phyloP scores from a whole-genome alignment of 208 protist species.

The Angomonas ambiguus region DNA sequence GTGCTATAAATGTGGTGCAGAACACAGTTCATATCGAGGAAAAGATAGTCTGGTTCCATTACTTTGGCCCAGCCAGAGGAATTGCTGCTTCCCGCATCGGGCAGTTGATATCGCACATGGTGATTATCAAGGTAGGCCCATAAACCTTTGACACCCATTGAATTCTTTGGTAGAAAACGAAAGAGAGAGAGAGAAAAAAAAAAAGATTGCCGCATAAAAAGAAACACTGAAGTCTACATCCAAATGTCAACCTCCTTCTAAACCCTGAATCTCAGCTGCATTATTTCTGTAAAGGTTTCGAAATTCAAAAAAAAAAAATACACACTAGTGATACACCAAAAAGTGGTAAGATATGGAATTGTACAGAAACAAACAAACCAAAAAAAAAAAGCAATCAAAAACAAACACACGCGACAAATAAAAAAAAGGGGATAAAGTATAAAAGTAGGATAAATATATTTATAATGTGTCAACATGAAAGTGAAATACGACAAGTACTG shows the following conservation, averaged over 20 bases:
- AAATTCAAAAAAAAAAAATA: slow-evolving; percentile 10
- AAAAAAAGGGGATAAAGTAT: not conserved
- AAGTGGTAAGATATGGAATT: not conserved
- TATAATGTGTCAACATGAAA: not conserved
- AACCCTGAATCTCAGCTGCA: no score
- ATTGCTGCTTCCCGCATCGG: not conserved
- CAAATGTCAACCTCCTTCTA: no score
- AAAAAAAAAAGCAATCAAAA: slow-evolving; percentile 11
- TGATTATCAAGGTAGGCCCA: slow-evolving; percentile 75
- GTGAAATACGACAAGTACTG: slow-evolving; percentile 1
- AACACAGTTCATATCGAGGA: slow-evolving; percentile 85
- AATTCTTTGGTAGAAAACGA: not conserved
- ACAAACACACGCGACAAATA: not conserved
- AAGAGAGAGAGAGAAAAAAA: slow-evolving; percentile 6
- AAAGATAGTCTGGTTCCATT: slow-evolving; percentile 47
- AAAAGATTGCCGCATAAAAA: no score
- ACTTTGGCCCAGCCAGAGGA: not conserved
- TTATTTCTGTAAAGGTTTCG: no score
- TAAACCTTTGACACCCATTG: slow-evolving; percentile 67
- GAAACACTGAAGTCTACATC: no score
- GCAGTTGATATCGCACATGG: slow-evolving; percentile 24
- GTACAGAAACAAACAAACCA: slow-evolving; percentile 5
- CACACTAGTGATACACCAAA: not conserved
- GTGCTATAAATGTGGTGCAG: slow-evolving; percentile 46
- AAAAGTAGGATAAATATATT: no score